Evolutionary conservation across 345 rosid species (phyloP).

Genomic region (Eucalyptus erythrocorys): DNA sequence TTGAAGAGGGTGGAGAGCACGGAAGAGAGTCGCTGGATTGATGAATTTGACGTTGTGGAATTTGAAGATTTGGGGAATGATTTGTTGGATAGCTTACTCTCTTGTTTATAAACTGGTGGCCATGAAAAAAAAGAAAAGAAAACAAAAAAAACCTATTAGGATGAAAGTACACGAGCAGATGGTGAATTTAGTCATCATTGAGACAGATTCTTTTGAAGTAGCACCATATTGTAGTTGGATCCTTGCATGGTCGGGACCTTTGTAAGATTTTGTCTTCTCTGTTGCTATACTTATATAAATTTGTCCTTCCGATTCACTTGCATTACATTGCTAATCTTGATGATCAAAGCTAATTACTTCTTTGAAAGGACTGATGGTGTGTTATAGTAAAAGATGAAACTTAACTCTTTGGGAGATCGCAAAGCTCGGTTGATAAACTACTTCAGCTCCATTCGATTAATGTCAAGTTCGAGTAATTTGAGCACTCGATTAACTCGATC

Average conservation of each 20-base stretch:
- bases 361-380: background rate
- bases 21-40: conserved; percentile 9
- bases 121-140: background rate
- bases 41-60: conserved; percentile 22
- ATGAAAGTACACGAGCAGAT: background rate
- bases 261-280: background rate
- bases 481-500: background rate
- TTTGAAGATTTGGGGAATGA: conserved; percentile 71
- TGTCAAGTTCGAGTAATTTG: background rate
- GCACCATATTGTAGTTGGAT: background rate
- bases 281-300: background rate
- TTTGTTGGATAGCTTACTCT: conserved; percentile 46
- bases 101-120: conserved; percentile 26
- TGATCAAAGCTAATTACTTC: background rate
- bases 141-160: background rate
- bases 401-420: background rate
- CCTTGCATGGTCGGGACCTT: background rate
- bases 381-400: background rate
- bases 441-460: background rate
- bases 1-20: conserved; percentile 11
- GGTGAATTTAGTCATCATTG: background rate
- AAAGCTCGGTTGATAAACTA: background rate
- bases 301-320: background rate
- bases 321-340: background rate
- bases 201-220: background rate